Conservation (phyloP, 352 stramenopile genomes). For the Phytophthora quininea region DNA sequence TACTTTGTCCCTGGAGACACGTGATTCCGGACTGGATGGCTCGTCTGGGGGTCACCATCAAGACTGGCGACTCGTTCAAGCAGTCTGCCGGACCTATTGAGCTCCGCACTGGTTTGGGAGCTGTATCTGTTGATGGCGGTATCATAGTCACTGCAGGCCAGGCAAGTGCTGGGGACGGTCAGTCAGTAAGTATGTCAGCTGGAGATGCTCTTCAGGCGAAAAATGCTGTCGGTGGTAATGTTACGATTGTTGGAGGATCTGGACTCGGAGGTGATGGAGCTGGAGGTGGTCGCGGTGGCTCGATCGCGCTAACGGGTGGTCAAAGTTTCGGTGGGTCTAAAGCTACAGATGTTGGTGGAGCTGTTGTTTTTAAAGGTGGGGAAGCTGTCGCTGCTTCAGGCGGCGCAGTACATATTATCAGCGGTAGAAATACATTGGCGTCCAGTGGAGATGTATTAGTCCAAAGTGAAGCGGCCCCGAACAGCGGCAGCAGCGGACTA, state of each 20-base stretch:
- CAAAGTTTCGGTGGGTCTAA: conserved; percentile 50
- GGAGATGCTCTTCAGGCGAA: conserved; percentile 50
- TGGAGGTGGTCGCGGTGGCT: conserved; percentile 50
- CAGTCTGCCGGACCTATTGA: conserved; percentile 49
- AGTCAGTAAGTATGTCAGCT: conserved; percentile 41
- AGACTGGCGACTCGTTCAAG: conserved; percentile 42
- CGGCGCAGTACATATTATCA: conserved; percentile 50
- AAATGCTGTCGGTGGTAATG: conserved; percentile 39
- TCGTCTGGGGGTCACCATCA: conserved; percentile 45
- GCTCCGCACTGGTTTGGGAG: conserved; percentile 54
- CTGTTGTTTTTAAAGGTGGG: conserved; percentile 45
- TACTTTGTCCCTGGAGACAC: conserved; percentile 44
- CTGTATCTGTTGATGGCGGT: conserved; percentile 33
- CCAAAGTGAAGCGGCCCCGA: conserved; percentile 34
- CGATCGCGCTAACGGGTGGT: conserved; percentile 45
- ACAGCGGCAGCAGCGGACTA: conserved; percentile 44
- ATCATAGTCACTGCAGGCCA: conserved; percentile 50
- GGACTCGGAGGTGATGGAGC: conserved; percentile 46
- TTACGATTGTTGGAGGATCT: conserved; percentile 42
- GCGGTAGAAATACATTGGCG: conserved; percentile 45
- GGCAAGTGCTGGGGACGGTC: conserved; percentile 39
- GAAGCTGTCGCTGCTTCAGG: conserved; percentile 47
- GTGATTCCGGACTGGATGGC: conserved; percentile 40
- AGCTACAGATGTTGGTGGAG: conserved; percentile 46
- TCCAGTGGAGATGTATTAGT: conserved; percentile 56